Evolutionary conservation across 192 early-diverging fungal genomes (phyloP).

Genomic region (Gryganskiella cystojenkinii): DNA sequence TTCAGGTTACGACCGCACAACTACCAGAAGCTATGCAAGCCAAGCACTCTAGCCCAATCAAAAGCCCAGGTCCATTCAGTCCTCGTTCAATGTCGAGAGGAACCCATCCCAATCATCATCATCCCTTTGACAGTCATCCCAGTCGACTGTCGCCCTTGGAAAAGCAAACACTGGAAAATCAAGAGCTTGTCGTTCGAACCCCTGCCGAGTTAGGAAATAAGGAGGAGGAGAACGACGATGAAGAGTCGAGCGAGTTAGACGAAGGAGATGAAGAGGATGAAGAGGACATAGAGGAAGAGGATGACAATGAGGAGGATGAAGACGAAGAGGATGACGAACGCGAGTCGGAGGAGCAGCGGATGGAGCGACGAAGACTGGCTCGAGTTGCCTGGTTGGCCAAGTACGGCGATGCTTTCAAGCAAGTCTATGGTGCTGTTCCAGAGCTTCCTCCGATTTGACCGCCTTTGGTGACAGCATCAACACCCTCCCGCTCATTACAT

Average conservation of each 20-base stretch:
- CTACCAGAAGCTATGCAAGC: no score
- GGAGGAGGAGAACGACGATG: background rate
- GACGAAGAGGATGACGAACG: conserved; percentile 22
- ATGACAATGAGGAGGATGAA: conserved; percentile 14
- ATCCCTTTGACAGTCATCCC: conserved; percentile 39
- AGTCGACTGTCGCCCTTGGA: conserved; percentile 39
- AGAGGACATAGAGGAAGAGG: conserved; percentile 14
- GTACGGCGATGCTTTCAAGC: conserved; percentile 46
- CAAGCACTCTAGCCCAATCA: background rate
- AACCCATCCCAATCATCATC: conserved; percentile 1
- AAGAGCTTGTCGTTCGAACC: background rate
- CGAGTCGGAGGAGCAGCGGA: conserved; percentile 34
- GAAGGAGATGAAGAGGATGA: conserved; percentile 6
- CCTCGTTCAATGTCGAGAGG: conserved; percentile 18
- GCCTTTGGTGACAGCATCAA: no score
- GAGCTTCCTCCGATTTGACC: conserved; percentile 39
- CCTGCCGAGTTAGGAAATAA: background rate
- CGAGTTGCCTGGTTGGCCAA: conserved; percentile 44
- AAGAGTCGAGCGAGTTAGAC: background rate
- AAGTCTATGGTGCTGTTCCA: conserved; percentile 43
- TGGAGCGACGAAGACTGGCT: conserved; percentile 29
- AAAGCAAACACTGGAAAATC: conserved; percentile 28
- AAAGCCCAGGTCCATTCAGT: background rate
- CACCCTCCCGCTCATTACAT: no score
- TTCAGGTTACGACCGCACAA: no score